phyloP scores from a whole-genome alignment of 2,329 filamentous ascomycete genomes.

The Erysiphe neolycopersici region DNA sequence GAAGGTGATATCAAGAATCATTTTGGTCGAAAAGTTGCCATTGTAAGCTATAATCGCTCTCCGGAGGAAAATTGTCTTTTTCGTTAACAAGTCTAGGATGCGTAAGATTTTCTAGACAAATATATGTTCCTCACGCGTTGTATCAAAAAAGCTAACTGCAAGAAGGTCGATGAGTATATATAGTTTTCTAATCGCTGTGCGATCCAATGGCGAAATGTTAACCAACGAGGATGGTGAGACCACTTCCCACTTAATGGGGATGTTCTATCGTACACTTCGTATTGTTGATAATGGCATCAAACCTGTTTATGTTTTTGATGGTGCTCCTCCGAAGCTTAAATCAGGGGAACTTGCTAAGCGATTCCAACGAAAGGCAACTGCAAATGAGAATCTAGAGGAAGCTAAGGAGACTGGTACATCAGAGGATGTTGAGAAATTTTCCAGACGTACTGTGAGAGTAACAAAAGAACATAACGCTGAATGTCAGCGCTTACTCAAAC shows the following conservation, averaged over 20 bases:
- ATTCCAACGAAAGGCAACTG: conserved; percentile 83
- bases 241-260: conserved; percentile 94
- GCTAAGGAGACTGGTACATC: conserved; percentile 93
- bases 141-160: neutral
- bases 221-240: conserved; percentile 90
- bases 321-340: conserved; percentile 88
- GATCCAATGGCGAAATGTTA: conserved; percentile 86
- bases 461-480: conserved; percentile 94
- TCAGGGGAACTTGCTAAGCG: conserved; percentile 91
- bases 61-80: neutral
- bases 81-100: conserved; percentile 21
- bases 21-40: conserved; percentile 93
- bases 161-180: conserved; percentile 89
- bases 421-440: conserved; percentile 96
- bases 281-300: conserved; percentile 99
- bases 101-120: conserved; percentile 16
- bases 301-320: conserved; percentile 92
- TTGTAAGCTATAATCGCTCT: conserved; percentile 31
- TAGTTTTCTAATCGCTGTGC: conserved; percentile 92
- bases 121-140: neutral
- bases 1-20: conserved; percentile 97
- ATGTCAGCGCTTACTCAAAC: conserved; percentile 66
- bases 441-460: conserved; percentile 69
- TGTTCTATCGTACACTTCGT: conserved; percentile 95
- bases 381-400: conserved; percentile 70